These are phyloP conservation scores for Polyporus arcularius DNA, from an alignment of 768 basidiomycete species.

Conservation along the genomic window DNA sequence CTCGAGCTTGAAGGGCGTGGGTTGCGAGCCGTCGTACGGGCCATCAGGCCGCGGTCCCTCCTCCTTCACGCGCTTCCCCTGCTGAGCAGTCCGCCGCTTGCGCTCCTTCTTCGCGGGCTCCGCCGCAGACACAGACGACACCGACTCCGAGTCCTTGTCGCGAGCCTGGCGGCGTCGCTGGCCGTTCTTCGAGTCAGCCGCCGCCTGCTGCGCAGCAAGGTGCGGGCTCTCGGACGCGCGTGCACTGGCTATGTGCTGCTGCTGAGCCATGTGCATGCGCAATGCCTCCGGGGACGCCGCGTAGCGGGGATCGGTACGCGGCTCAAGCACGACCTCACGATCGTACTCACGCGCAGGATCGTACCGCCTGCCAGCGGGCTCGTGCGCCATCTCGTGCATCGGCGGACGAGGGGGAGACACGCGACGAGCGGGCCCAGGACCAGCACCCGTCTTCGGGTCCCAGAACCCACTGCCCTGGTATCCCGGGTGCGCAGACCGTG, in stretches of 20 bases:
- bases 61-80: conserved; percentile 35
- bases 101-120: conserved; percentile 60
- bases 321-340: conserved; percentile 22
- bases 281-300: conserved; percentile 27
- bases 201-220: conserved; percentile 31
- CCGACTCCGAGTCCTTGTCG: conserved; percentile 44
- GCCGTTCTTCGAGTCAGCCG: conserved; percentile 45
- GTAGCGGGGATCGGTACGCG: conserved; percentile 36
- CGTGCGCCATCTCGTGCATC: conserved; percentile 29
- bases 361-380: conserved; percentile 54
- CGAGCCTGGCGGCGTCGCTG: conserved; percentile 46
- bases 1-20: conserved; percentile 20
- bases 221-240: conserved; percentile 64
- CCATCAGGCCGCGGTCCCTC: conserved; percentile 33
- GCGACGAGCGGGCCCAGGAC: conserved; percentile 28
- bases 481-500: conserved; percentile 51
- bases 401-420: conserved; percentile 16
- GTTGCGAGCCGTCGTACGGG: conserved; percentile 13
- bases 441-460: conserved; percentile 52
- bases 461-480: conserved; percentile 45
- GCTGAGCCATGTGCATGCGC: conserved; percentile 23
- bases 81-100: conserved; percentile 45
- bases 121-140: conserved; percentile 15
- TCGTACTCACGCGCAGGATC: conserved; percentile 55
- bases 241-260: conserved; percentile 10